Conservation (phyloP, 208 protist species). For the Crithidia bombi region DNA sequence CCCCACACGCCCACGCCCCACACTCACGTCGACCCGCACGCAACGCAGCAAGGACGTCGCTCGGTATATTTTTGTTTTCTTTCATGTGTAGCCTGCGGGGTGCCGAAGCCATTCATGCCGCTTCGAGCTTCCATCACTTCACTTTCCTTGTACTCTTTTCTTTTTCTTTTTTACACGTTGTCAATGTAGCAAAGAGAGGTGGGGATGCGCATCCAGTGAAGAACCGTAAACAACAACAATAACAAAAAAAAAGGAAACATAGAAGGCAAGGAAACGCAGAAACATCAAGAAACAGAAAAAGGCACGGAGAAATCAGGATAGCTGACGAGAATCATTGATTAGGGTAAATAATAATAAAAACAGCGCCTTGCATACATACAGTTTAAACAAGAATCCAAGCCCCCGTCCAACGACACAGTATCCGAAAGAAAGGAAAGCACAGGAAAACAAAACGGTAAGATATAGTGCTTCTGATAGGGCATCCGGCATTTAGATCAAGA, state of each 20-base stretch:
- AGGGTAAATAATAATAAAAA: constrained; percentile 15
- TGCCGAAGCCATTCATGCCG: too few relatives aligned
- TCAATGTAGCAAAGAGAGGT: constrained; percentile 11
- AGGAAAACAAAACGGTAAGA: constrained; percentile 8
- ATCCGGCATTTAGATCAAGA: too few relatives aligned
- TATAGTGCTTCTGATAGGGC: too few relatives aligned
- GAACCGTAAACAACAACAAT: background rate
- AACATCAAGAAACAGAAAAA: constrained; percentile 9
- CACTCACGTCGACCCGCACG: too few relatives aligned
- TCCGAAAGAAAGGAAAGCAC: background rate
- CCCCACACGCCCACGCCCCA: too few relatives aligned
- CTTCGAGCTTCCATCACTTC: too few relatives aligned
- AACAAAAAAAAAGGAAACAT: constrained; percentile 1
- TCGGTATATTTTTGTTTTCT: too few relatives aligned
- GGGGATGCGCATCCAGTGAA: background rate
- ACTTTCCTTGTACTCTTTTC: background rate
- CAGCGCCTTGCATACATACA: constrained; percentile 11
- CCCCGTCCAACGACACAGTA: background rate
- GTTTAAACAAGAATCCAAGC: constrained; percentile 2
- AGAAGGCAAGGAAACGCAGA: too few relatives aligned
- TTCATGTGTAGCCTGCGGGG: too few relatives aligned
- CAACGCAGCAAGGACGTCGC: too few relatives aligned
- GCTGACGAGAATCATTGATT: constrained; percentile 20
- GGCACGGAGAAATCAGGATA: constrained; percentile 3
- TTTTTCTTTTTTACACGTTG: background rate